phyloP scores from a whole-genome alignment of 176 grass and related monocot genomes.

The Cenchrus americanus region DNA sequence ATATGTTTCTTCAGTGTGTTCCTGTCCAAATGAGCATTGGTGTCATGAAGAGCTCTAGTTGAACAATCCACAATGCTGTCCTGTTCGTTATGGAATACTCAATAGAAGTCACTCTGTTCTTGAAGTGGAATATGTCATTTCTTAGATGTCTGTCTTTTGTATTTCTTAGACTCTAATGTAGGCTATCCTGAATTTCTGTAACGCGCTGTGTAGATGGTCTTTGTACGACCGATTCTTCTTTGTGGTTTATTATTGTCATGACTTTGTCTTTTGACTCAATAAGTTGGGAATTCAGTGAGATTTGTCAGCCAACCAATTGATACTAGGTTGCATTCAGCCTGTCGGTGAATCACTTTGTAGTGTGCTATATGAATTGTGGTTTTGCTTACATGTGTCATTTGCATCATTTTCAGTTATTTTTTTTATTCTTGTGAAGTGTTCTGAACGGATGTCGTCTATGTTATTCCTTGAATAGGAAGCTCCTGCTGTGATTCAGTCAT shows the following conservation, averaged over 20 bases:
- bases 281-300: background rate
- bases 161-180: background rate
- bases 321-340: conserved; percentile 1
- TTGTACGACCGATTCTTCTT: background rate
- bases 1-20: background rate
- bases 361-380: background rate
- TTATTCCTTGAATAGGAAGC: conserved; percentile 52
- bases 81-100: background rate
- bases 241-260: conserved; percentile 1
- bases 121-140: conserved; percentile 11
- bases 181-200: conserved; percentile 9
- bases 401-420: background rate
- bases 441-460: conserved; percentile 8
- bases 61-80: background rate
- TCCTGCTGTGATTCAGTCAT: conserved; percentile 65
- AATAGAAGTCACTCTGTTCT: background rate
- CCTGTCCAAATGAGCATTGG: background rate
- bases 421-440: conserved; percentile 20
- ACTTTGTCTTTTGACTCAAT: background rate
- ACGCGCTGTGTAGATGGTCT: background rate
- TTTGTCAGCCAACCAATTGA: background rate
- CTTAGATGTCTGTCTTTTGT: background rate
- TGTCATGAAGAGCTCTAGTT: conserved; percentile 20
- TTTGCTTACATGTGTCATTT: conserved; percentile 21
- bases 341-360: conserved; percentile 9